Conservation (phyloP, 2,329 filamentous ascomycete species). For the Scorias spongiosa region DNA sequence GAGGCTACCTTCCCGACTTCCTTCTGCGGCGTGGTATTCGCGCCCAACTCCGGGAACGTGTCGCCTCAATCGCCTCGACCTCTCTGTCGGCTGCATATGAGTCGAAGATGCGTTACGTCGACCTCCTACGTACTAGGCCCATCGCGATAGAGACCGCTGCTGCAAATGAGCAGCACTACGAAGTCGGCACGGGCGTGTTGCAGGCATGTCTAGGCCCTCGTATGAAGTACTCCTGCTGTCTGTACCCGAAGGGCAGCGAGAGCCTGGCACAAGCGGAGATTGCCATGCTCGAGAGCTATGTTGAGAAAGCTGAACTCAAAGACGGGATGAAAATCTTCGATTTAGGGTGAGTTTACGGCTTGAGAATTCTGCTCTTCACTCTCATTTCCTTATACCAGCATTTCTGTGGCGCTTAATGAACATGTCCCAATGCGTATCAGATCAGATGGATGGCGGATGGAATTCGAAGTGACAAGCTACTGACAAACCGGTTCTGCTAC, state of each 20-base stretch:
- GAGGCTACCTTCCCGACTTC: conserved; percentile 47
- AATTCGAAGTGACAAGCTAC: not conserved
- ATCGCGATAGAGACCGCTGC: conserved; percentile 53
- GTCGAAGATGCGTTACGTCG: conserved; percentile 49
- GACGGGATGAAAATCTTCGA: conserved; percentile 50
- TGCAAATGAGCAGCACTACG: conserved; percentile 58
- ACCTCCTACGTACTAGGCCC: conserved; percentile 41
- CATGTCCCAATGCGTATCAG: no score
- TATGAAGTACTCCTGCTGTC: conserved; percentile 58
- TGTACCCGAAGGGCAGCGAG: conserved; percentile 48
- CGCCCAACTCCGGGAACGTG: conserved; percentile 46
- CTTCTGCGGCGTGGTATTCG: conserved; percentile 52
- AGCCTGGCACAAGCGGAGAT: conserved; percentile 51
- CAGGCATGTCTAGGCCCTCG: conserved; percentile 46
- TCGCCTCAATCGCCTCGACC: conserved; percentile 38
- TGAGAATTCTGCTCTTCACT: conserved; percentile 1
- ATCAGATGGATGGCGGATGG: no score
- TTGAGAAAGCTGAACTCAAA: conserved; percentile 42
- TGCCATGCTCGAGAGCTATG: conserved; percentile 49
- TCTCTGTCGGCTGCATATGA: conserved; percentile 39
- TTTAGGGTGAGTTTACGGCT: conserved; percentile 33
- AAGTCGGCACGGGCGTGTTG: conserved; percentile 52
- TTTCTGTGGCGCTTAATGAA: not conserved
- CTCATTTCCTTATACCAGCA: not conserved
- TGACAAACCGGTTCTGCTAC: not conserved